Percentiles rank a stretch among this genome's conserved stretches.
Conservation (phyloP, 2,329 filamentous ascomycete genomes). For the Colletotrichum paranaense region DNA sequence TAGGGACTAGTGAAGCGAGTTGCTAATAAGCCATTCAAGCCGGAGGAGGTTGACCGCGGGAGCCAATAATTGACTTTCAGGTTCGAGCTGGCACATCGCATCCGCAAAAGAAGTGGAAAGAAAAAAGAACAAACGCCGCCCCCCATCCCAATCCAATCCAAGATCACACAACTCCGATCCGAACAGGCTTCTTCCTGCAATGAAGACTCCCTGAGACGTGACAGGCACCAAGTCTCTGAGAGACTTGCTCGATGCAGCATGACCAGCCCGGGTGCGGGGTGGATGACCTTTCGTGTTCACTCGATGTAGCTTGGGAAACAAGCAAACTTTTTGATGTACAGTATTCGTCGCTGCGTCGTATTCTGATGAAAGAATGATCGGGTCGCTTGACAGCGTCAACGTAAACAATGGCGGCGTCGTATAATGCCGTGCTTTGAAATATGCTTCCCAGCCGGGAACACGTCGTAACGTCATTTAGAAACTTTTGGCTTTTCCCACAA, state of each 20-base stretch:
- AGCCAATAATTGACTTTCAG: background rate
- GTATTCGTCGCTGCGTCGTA: background rate
- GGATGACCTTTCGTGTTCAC: background rate
- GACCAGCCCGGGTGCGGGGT: background rate
- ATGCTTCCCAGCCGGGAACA: conserved; percentile 1
- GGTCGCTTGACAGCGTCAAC: conserved; percentile 9
- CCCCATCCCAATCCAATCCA: background rate
- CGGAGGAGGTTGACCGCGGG: background rate
- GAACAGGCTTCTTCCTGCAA: background rate
- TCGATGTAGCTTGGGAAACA: background rate
- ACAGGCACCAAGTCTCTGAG: background rate
- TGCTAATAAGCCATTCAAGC: background rate
- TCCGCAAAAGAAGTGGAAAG: conserved; percentile 10
- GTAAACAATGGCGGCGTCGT: conserved; percentile 10
- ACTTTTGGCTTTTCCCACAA: conserved; percentile 20
- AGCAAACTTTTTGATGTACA: conserved; percentile 16
- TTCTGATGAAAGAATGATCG: background rate
- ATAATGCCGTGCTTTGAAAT: background rate
- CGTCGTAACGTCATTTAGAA: conserved; percentile 27
- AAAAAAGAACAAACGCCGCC: background rate
- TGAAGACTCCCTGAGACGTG: background rate
- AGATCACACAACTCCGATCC: background rate
- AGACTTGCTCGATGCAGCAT: background rate
- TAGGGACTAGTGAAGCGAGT: background rate
- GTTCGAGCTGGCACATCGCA: background rate